A percentile compares a stretch with the other conserved stretches of the same genome.
These are phyloP conservation scores for Cyclotella baltica DNA, from an alignment of 108 stramenopile genomes.

Conservation along the genomic window DNA sequence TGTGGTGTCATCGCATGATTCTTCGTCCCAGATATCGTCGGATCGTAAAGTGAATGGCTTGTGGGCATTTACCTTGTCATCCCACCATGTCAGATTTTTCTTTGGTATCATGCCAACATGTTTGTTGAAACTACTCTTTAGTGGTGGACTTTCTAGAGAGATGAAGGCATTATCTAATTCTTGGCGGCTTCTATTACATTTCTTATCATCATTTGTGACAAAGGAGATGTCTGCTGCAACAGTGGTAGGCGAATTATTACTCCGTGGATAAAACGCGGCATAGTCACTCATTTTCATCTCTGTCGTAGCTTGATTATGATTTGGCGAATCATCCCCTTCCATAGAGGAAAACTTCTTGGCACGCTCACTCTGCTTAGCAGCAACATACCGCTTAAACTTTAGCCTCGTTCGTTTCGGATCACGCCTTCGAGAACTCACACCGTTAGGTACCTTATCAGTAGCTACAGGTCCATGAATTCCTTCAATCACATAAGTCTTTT, in stretches of 20 bases:
- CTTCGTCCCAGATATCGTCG: conserved; percentile 17
- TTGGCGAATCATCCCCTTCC: too few relatives aligned
- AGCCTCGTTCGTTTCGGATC: conserved; percentile 6
- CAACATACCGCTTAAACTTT: conserved; percentile 31
- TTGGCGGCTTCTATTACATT: too few relatives aligned
- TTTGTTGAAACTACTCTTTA: conserved; percentile 27
- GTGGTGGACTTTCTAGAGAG: conserved; percentile 8
- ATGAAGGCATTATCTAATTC: conserved; percentile 19
- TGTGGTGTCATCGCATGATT: neutral
- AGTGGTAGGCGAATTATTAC: conserved; percentile 16
- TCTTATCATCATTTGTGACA: neutral
- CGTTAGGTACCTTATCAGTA: conserved; percentile 11
- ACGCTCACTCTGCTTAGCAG: conserved; percentile 38
- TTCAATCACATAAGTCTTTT: conserved; percentile 18
- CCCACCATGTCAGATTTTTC: conserved; percentile 54
- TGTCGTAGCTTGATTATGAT: too few relatives aligned
- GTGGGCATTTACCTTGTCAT: conserved; percentile 32
- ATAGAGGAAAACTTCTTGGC: conserved; percentile 6
- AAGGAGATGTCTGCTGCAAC: conserved; percentile 7
- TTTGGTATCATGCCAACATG: conserved; percentile 13
- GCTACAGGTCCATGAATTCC: conserved; percentile 35
- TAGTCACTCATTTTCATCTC: too few relatives aligned
- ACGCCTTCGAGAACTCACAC: neutral
- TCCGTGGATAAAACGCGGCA: neutral
- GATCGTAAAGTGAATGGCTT: conserved; percentile 35